Evolutionary conservation across 257 asterid species (phyloP).

Genomic region (Przewalskia tangutica): DNA sequence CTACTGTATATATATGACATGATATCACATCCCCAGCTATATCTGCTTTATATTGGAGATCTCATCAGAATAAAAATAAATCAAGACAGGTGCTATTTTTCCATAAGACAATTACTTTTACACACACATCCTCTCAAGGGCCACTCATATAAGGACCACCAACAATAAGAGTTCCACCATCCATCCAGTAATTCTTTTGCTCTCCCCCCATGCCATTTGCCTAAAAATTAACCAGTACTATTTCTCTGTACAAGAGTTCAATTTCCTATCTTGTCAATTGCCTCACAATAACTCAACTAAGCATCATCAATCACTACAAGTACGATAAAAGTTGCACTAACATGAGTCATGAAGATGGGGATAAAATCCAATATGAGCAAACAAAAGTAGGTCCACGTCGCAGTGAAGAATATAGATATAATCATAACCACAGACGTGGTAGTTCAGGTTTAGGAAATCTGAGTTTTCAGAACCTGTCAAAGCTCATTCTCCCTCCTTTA

Average conservation of each 20-base stretch:
- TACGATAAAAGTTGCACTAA: background rate
- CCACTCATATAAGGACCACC: background rate
- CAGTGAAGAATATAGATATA: background rate
- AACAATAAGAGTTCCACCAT: background rate
- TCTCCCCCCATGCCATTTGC: background rate
- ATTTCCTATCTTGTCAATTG: background rate
- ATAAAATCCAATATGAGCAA: background rate
- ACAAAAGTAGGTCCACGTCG: background rate
- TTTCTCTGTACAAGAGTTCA: background rate
- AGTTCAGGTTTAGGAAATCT: background rate
- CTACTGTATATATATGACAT: no score
- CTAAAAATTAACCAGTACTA: background rate
- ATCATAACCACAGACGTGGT: background rate
- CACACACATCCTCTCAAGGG: background rate
- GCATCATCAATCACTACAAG: background rate
- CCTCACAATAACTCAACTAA: background rate
- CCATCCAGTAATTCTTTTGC: background rate
- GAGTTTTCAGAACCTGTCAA: constrained; percentile 25
- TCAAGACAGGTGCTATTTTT: background rate
- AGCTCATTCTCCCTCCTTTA: constrained; percentile 69
- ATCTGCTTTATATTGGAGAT: background rate
- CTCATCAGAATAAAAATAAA: background rate
- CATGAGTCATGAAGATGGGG: background rate
- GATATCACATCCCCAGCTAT: background rate
- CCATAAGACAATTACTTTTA: background rate